Evolutionary conservation across 2,329 filamentous ascomycete genomes (phyloP), one percentile per base, ranked within the genome.

Genomic region (Beauveria australis): DNA sequence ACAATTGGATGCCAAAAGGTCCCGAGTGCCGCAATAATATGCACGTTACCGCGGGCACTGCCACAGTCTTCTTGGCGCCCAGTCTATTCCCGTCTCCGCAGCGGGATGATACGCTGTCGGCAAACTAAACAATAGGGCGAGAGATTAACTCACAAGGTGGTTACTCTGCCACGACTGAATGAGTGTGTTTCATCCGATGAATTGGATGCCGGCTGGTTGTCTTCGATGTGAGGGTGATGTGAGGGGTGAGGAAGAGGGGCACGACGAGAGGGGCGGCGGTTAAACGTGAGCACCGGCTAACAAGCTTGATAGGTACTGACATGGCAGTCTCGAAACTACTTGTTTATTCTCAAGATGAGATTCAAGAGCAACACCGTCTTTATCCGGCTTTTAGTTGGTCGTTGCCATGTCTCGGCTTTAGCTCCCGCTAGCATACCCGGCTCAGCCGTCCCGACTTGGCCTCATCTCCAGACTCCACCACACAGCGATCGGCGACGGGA

Each of bases 21-120:
- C 40, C 40, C 40, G 53, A 54, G 53, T 30, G 24, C 53, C 53
- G 52, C 52, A 54, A 54, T 54, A 54, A 44, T 54, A 54, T 54
- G 53, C 53, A 54, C 28, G 40, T 54, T 30, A 30, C 53, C 53
- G 40, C 53, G 16, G 40, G 40, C 53, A 54, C 53, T 54, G 53
- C 53, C 53, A 44, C 53, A 44, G 53, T 51, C 16, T 54, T 26
- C 53, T 54, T 54, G 53, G 53, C 53, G 40, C 16, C 40, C n/a
- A 52, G 52, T 22, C 9, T 9, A 19, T 51, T 19, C 22, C 52
- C 22, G 37, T 6, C 53, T 54, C 40, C 24, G 22, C 53, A 54
- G 40, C 53, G 40, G 40, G 40, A 54, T 44, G 53, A 54, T 54
- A 33, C 40, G 53, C 53, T 54, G 22, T 43, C 52, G 24, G 16